Evolutionary conservation across 768 basidiomycete genomes (phyloP).

Genomic region (Phanerochaete sordida): DNA sequence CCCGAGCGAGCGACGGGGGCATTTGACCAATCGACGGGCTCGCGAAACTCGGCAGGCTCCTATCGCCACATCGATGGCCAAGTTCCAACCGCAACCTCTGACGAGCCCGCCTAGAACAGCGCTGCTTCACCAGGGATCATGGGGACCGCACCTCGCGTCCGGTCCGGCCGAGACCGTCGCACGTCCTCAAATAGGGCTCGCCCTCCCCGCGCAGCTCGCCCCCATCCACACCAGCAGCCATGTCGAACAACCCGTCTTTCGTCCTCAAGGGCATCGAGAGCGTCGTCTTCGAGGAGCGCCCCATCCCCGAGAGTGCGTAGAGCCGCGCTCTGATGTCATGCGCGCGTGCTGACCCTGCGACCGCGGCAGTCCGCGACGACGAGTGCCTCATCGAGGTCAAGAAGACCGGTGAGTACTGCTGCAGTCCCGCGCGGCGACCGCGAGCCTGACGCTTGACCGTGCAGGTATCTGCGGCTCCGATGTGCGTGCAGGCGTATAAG

Average conservation of each 20-base stretch:
- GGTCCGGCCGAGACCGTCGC: conserved; percentile 5
- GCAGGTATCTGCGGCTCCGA: conserved; percentile 91
- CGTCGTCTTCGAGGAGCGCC: conserved; percentile 67
- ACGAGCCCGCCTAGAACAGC: conserved; percentile 5
- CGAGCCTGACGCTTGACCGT: neutral
- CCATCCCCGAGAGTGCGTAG: conserved; percentile 65
- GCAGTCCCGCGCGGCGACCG: neutral
- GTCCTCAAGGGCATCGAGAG: conserved; percentile 68
- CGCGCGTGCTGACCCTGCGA: conserved; percentile 1
- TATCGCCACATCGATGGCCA: conserved; percentile 7
- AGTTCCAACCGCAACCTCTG: conserved; percentile 9
- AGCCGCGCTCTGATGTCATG: neutral
- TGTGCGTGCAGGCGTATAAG: conserved; percentile 35
- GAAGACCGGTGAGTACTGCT: conserved; percentile 67
- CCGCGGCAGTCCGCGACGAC: conserved; percentile 51
- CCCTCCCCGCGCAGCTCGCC: conserved; percentile 5
- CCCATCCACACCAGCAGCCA: conserved; percentile 25
- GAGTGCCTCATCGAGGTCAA: conserved; percentile 89
- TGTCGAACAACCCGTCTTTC: conserved; percentile 78
- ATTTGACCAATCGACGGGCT: neutral
- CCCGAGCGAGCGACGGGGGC: neutral
- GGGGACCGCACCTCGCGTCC: neutral
- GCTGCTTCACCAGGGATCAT: conserved; percentile 7
- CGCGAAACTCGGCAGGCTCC: conserved; percentile 8
- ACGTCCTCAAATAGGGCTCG: conserved; percentile 6